Evolutionary conservation across 2,329 filamentous ascomycete genomes (phyloP), one percentile per base, ranked within the genome.

Genomic region (Fusarium drepaniforme): DNA sequence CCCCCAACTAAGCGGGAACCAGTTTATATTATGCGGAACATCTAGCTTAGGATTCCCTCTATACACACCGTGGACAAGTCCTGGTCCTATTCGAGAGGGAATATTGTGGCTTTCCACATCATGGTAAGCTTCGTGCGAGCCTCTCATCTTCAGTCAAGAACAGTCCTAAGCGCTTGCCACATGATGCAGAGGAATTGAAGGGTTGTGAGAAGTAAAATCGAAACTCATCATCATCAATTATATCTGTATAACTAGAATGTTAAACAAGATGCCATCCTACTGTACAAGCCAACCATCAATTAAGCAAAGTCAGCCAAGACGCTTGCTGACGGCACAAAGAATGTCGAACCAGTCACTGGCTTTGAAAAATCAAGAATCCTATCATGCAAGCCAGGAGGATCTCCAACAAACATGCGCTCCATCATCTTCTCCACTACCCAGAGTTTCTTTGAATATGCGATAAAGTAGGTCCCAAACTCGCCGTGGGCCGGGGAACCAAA

Each of bases 401-500:
- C 76, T 0, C 89, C 89, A 12, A 90, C 70, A 77, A 90, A 90
- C 89, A 90, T 90, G 4, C 87, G 83, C 72, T 89, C 81, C 74
- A 90, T 75, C 89, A 90, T 91, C 78, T 84, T 85, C 80, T 91
- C 89, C 62, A 88, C 85, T 0, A 90, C 89, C 88, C 88, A 91
- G 12, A 90, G 75, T 13, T 83, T 81, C 28, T 83, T 81, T 2
- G 88, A 86, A 75, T 90, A 90, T 0, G 87, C 88, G 61, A 90
- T 89, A 64, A 90, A 90, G 78, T 90, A 91, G 0, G 89, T 91
- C 2, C 89, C 89, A 68, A 87, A 90, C 76, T 90, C 84, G 0
- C 83, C 85, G 0, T 82, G 77, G 0, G 84, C 86, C 0, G 89
- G 88, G 0, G 86, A 87, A 0, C 89, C 89, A 78, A 91, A 91